Evolutionary conservation across 805 yeast species (phyloP).

Genomic region (Kluyveromyces starmeri): DNA sequence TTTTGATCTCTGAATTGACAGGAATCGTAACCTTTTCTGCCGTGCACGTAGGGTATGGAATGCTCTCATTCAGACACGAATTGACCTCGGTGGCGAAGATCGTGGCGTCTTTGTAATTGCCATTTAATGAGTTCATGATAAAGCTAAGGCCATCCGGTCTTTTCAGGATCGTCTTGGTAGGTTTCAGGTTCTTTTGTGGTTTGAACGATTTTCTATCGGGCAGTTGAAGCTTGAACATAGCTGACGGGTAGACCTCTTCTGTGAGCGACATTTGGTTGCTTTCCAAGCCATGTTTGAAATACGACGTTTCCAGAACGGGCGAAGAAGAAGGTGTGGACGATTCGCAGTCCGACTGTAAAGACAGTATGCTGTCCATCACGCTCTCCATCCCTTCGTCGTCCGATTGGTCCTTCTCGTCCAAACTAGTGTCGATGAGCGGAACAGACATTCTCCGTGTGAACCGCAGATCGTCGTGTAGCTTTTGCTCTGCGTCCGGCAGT

Average conservation of each 20-base stretch:
- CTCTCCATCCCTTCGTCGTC: neutral
- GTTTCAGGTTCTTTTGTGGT: constrained; percentile 7
- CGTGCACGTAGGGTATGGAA: constrained; percentile 18
- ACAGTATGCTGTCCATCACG: constrained; percentile 1
- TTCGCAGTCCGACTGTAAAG: constrained; percentile 1
- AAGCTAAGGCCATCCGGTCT: constrained; percentile 16
- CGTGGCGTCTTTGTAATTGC: constrained; percentile 25
- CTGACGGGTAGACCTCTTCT: neutral
- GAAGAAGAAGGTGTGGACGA: constrained; percentile 3
- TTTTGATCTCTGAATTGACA: constrained; percentile 21
- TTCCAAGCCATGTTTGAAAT: neutral
- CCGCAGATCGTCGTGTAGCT: neutral
- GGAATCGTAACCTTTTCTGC: constrained; percentile 27
- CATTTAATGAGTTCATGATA: constrained; percentile 23
- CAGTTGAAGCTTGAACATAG: neutral
- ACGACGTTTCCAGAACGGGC: constrained; percentile 1
- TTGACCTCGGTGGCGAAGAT: constrained; percentile 28
- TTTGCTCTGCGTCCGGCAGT: neutral
- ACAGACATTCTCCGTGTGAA: neutral
- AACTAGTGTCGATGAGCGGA: neutral
- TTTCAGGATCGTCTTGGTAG: constrained; percentile 18
- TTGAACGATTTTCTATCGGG: neutral
- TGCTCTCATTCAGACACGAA: constrained; percentile 12
- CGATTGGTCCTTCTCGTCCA: neutral
- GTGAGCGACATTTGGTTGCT: neutral